A percentile compares a stretch with the other conserved stretches of the same genome.
These are phyloP conservation scores for Coccinonectria pachysandricola DNA, from an alignment of 2,329 filamentous ascomycete species.

Conservation along the genomic window DNA sequence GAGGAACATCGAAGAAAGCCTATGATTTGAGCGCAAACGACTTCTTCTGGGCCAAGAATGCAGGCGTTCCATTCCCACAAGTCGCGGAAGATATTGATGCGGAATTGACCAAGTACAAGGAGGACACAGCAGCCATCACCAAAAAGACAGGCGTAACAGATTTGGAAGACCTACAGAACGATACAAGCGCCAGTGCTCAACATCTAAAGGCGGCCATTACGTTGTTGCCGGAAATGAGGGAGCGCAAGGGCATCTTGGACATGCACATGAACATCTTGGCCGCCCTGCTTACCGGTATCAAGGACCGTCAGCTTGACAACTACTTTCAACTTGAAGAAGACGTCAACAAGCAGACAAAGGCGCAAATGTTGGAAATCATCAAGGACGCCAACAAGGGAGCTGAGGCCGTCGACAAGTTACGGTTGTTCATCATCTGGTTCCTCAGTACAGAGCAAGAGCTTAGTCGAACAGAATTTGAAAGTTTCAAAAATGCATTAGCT, in stretches of 20 bases:
- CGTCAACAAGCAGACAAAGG: conserved; percentile 81
- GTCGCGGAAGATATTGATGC: conserved; percentile 94
- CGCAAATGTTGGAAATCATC: conserved; percentile 79
- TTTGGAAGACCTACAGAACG: conserved; percentile 84
- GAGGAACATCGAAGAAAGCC: conserved; percentile 70
- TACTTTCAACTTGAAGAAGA: conserved; percentile 94
- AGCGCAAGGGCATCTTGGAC: conserved; percentile 84
- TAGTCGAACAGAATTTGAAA: conserved; percentile 68
- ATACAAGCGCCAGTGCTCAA: conserved; percentile 79
- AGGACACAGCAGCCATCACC: conserved; percentile 87
- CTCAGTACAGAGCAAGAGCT: conserved; percentile 88
- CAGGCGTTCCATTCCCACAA: conserved; percentile 81
- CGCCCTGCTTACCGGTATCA: conserved; percentile 66
- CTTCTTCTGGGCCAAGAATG: conserved; percentile 95
- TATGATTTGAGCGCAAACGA: conserved; percentile 87
- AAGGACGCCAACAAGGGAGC: conserved; percentile 73
- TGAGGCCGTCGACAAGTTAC: conserved; percentile 77
- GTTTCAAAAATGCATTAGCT: conserved; percentile 76
- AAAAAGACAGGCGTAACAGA: conserved; percentile 90
- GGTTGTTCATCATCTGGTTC: conserved; percentile 95
- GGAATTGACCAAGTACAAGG: conserved; percentile 88
- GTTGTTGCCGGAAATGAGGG: conserved; percentile 78
- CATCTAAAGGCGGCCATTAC: conserved; percentile 96
- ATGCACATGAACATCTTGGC: conserved; percentile 99
- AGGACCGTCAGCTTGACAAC: conserved; percentile 88